These are phyloP conservation scores for Ustilago bromivora DNA, from an alignment of 1,284 basidiomycete genomes.

Conservation along the genomic window DNA sequence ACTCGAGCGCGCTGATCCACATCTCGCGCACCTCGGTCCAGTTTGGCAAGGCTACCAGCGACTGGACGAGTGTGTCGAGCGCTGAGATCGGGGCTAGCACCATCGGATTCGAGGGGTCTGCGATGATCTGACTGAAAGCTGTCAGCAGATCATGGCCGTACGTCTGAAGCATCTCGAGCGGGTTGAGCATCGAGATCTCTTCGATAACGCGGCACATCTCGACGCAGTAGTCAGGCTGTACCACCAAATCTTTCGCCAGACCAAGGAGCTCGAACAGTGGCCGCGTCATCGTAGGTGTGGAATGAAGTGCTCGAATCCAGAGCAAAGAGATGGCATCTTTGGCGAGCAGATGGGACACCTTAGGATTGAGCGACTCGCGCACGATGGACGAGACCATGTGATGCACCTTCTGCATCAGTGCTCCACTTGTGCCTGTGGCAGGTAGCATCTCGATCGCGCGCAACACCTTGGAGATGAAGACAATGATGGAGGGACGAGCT, in stretches of 20 bases:
- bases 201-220: slow-evolving; percentile 63
- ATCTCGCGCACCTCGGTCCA: slow-evolving; percentile 38
- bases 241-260: slow-evolving; percentile 50
- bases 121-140: slow-evolving; percentile 54
- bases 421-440: slow-evolving; percentile 33
- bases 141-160: slow-evolving; percentile 54
- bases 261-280: slow-evolving; percentile 60
- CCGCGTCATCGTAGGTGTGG: slow-evolving; percentile 57
- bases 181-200: slow-evolving; percentile 60
- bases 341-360: slow-evolving; percentile 56
- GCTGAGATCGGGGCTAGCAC: slow-evolving; percentile 59
- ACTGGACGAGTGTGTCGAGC: slow-evolving; percentile 58
- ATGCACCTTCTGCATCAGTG: slow-evolving; percentile 55
- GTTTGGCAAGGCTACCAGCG: slow-evolving; percentile 43
- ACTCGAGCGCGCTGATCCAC: slow-evolving; percentile 49
- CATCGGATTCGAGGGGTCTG: slow-evolving; percentile 56
- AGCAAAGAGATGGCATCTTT: slow-evolving; percentile 65
- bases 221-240: slow-evolving; percentile 62
- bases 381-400: slow-evolving; percentile 61
- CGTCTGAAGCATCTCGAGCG: slow-evolving; percentile 54
- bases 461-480: slow-evolving; percentile 63
- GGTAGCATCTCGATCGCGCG: slow-evolving; percentile 57
- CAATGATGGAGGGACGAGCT: slow-evolving; percentile 61
- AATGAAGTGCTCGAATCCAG: slow-evolving; percentile 62
- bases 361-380: slow-evolving; percentile 51